Percentiles rank a stretch among this genome's conserved stretches.
Conservation (phyloP, 192 early-diverging fungal genomes). For the Coemansia javaensis region DNA sequence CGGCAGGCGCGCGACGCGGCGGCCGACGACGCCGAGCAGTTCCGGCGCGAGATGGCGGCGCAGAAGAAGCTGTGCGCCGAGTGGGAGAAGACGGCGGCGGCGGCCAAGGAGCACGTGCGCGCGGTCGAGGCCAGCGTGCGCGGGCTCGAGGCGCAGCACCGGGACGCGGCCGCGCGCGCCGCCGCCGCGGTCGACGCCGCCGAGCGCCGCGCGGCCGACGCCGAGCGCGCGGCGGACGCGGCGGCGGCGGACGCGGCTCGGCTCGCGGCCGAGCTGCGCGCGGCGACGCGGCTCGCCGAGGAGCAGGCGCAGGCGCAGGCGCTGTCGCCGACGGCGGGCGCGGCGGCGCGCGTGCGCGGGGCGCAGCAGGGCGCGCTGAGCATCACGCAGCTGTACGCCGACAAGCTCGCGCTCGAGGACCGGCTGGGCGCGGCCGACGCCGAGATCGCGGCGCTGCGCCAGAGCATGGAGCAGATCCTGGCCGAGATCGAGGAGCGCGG, state of each 20-base stretch:
- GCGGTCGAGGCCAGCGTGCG: conserved; percentile 51
- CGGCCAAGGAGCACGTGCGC: conserved; percentile 51
- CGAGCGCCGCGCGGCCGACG: conserved; percentile 48
- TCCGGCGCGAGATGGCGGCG: conserved; percentile 61
- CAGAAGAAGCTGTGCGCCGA: conserved; percentile 60
- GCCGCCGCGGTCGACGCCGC: conserved; percentile 14
- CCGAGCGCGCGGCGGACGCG: conserved; percentile 21
- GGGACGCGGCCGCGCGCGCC: conserved; percentile 31
- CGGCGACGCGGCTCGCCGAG: conserved; percentile 23
- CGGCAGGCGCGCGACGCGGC: conserved; percentile 52
- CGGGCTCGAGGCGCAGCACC: conserved; percentile 50
- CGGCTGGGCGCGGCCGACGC: conserved; percentile 43
- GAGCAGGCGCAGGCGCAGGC: conserved; percentile 21
- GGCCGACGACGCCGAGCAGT: conserved; percentile 57
- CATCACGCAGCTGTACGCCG: conserved; percentile 61
- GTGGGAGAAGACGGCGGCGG: conserved; percentile 55
- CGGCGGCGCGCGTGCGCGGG: conserved; percentile 46
- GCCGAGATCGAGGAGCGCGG: conserved; percentile 57
- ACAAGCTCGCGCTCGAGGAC: conserved; percentile 54
- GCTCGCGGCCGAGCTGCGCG: conserved; percentile 23
- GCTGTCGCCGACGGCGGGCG: conserved; percentile 56
- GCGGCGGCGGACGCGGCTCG: background rate
- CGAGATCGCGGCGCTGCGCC: conserved; percentile 51
- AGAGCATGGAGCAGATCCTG: conserved; percentile 56
- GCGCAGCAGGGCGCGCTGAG: conserved; percentile 48